Percentiles rank a stretch among this genome's conserved stretches.
These are phyloP conservation scores for Vitis amurensis DNA, from an alignment of 164 flowering plant genomes.

Conservation along the genomic window DNA sequence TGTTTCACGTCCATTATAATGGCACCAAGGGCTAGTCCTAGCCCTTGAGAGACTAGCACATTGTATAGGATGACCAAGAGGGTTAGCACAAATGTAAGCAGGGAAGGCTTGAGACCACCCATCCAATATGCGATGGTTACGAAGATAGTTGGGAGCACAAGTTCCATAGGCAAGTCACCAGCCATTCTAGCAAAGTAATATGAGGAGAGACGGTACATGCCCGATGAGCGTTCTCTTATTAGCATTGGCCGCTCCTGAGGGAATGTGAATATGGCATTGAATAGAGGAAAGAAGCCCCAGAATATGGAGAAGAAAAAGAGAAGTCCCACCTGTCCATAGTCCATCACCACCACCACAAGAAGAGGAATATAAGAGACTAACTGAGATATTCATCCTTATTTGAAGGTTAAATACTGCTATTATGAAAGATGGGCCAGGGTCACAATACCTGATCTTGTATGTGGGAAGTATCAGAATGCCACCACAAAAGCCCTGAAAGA, in stretches of 20 bases:
- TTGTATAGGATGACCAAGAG: conserved; percentile 66
- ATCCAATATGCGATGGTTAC: conserved; percentile 73
- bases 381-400: background rate
- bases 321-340: conserved; percentile 63
- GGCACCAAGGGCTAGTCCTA: conserved; percentile 89
- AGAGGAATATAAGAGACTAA: background rate
- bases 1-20: conserved; percentile 84
- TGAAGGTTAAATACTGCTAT: too few species aligned
- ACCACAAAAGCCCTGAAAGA: conserved; percentile 86
- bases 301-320: conserved; percentile 92
- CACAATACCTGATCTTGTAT: conserved; percentile 81
- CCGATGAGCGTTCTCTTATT: conserved; percentile 71
- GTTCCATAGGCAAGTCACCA: conserved; percentile 93
- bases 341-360: too few species aligned
- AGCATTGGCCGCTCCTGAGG: conserved; percentile 87
- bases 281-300: conserved; percentile 95
- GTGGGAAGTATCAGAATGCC: conserved; percentile 73
- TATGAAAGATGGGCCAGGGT: background rate
- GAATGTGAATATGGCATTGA: conserved; percentile 82
- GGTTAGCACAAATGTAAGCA: conserved; percentile 46
- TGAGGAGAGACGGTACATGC: conserved; percentile 91
- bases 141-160: conserved; percentile 78
- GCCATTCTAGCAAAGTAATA: conserved; percentile 72
- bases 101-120: conserved; percentile 82
- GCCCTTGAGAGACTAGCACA: conserved; percentile 83